Conservation (phyloP, 2,329 filamentous ascomycete species). For the Colletotrichum plurivorum region DNA sequence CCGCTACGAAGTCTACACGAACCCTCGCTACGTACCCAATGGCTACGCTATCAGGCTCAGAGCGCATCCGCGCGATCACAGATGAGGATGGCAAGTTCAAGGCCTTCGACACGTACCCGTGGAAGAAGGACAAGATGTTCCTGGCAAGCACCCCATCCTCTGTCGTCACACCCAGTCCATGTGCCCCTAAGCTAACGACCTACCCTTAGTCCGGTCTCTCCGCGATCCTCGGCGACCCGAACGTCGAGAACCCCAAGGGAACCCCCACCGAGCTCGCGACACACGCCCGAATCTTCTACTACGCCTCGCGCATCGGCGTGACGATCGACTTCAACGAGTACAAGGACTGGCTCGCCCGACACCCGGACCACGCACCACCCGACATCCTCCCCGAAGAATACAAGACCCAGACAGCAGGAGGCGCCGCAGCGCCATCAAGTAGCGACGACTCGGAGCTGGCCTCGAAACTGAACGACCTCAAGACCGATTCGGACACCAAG, state of each 20-base stretch:
- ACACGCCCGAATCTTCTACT: constrained; percentile 79
- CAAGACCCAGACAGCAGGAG: constrained; percentile 14
- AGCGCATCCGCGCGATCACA: constrained; percentile 56
- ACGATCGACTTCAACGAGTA: constrained; percentile 78
- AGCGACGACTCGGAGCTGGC: constrained; percentile 30
- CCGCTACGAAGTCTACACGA: background rate
- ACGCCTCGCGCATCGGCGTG: constrained; percentile 63
- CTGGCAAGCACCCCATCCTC: constrained; percentile 61
- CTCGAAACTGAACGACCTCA: constrained; percentile 29
- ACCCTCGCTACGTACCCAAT: background rate
- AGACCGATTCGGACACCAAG: constrained; percentile 2
- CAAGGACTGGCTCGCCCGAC: constrained; percentile 70
- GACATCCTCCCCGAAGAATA: constrained; percentile 55
- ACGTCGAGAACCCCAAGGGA: constrained; percentile 57
- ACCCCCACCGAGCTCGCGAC: constrained; percentile 72
- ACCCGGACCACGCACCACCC: constrained; percentile 51
- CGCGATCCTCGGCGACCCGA: constrained; percentile 73
- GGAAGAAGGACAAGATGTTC: constrained; percentile 77
- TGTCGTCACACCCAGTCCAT: background rate
- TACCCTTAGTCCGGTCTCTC: constrained; percentile 68
- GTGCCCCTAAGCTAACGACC: background rate
- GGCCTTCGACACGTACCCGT: constrained; percentile 76
- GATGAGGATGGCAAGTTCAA: constrained; percentile 64
- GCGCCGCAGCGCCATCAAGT: constrained; percentile 26
- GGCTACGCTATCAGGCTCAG: constrained; percentile 48